Conservation (phyloP, 345 rosid genomes). For the Hibiscus trionum region DNA sequence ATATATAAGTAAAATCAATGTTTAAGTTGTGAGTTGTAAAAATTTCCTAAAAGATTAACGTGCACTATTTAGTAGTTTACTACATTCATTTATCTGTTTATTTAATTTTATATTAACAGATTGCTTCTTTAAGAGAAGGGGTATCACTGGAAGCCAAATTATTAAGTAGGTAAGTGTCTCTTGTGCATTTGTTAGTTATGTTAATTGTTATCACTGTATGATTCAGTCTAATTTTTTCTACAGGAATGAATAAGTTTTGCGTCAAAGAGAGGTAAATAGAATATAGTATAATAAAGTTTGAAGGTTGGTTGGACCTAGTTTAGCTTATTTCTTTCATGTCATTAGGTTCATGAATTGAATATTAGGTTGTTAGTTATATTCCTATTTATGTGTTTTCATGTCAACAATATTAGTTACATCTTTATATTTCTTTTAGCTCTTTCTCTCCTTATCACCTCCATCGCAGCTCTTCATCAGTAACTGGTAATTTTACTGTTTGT, state of each 20-base stretch:
- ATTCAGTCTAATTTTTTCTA: not conserved
- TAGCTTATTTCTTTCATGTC: not conserved
- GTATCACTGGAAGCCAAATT: constrained; percentile 89
- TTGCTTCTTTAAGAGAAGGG: constrained; percentile 95
- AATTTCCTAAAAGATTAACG: not conserved
- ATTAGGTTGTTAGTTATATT: constrained; percentile 6
- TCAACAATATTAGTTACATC: not conserved
- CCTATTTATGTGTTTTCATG: not conserved
- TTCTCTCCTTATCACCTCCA: not conserved
- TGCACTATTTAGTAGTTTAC: not conserved
- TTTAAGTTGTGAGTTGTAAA: not conserved
- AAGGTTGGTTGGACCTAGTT: not conserved
- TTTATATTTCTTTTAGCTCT: not conserved
- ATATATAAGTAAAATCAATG: not conserved
- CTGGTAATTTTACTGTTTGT: not conserved
- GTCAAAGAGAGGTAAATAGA: constrained; percentile 16
- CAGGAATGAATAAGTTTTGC: constrained; percentile 20
- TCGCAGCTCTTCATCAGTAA: not conserved
- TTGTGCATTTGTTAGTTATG: constrained; percentile 15
- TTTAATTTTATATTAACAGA: constrained; percentile 39
- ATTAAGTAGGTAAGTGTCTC: constrained; percentile 58
- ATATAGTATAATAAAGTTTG: not conserved
- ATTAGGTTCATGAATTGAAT: not conserved
- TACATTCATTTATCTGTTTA: not conserved
- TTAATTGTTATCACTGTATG: constrained; percentile 13